Conservation (phyloP, 345 rosid genomes). For the Citrus sinensis region DVS_A1.0 CM039161.1:20792501-20793000, state of each 20-base stretch:
- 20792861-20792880: constrained; percentile 99
- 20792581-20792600: constrained; percentile 53
- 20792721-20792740: not conserved
- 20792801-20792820: constrained; percentile 94
- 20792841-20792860: constrained; percentile 90
- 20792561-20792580: constrained; percentile 11
- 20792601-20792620: constrained; percentile 59
- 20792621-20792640: constrained; percentile 50
- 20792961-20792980: not conserved
- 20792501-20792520: constrained; percentile 6
- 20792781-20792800: constrained; percentile 93
- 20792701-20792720: not conserved
- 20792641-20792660: constrained; percentile 65
- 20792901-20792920: constrained; percentile 72
- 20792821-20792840: constrained; percentile 97
- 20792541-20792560: not conserved
- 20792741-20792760: not conserved
- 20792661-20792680: constrained; percentile 65
- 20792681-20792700: constrained; percentile 8
- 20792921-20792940: not conserved
- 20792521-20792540: constrained; percentile 1
- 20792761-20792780: not conserved
- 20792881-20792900: constrained; percentile 93
- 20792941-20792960: not conserved
- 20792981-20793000: not conserved